Conservation (phyloP, 1,284 basidiomycete genomes). For the Ustilago trichophora region DNA sequence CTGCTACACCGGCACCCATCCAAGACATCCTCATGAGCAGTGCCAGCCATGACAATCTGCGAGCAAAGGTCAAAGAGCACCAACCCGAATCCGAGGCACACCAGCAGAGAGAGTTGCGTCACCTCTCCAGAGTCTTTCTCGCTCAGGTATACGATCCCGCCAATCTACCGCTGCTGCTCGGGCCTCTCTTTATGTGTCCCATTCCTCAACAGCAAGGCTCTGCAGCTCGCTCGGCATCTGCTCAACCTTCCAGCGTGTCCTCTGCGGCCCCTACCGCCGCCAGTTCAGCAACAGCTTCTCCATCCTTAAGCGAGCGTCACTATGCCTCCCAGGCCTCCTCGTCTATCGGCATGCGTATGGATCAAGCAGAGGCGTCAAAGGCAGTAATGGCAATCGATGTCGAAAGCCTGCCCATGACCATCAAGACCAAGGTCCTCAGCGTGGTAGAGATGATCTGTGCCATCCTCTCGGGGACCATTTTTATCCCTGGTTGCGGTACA, state of each 20-base stretch:
- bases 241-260: constrained; percentile 1
- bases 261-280: no score
- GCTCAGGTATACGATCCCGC: constrained; percentile 31
- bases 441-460: constrained; percentile 57
- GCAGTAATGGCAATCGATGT: no score
- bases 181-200: constrained; percentile 44
- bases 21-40: constrained; percentile 38
- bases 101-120: constrained; percentile 32
- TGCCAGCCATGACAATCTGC: constrained; percentile 31
- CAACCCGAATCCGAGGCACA: constrained; percentile 7
- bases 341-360: no score
- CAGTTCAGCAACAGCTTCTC: no score
- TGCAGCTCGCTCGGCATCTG: not conserved
- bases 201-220: constrained; percentile 28
- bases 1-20: constrained; percentile 5
- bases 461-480: constrained; percentile 49
- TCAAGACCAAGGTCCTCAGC: constrained; percentile 45
- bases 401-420: constrained; percentile 36
- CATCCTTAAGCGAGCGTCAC: no score
- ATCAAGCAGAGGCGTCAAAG: no score
- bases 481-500: constrained; percentile 33
- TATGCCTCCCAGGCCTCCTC: no score
- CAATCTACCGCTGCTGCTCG: constrained; percentile 41
- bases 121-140: constrained; percentile 30
- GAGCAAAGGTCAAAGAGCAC: constrained; percentile 12